A percentile compares a stretch with the other conserved stretches of the same genome.
phyloP scores from a whole-genome alignment of 306 rosid species.

The Quercus suber region DNA sequence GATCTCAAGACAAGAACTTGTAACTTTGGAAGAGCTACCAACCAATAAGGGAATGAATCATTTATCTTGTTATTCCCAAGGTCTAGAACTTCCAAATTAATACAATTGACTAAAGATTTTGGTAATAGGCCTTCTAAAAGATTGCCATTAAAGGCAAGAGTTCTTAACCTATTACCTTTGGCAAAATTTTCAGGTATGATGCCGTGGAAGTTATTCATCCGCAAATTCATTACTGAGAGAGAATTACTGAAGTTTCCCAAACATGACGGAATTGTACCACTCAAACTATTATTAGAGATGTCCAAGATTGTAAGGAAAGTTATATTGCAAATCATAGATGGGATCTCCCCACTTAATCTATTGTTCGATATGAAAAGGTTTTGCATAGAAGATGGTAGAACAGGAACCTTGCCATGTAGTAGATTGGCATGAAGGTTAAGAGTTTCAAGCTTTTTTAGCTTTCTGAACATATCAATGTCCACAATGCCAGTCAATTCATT shows the following conservation, averaged over 20 bases:
- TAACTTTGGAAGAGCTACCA: conserved; percentile 17
- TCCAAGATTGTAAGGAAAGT: not conserved
- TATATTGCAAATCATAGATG: conserved; percentile 3
- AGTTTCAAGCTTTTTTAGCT: fast-evolving
- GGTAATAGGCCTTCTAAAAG: conserved; percentile 34
- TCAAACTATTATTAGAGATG: no score
- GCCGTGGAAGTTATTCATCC: conserved; percentile 27
- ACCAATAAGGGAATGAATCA: conserved; percentile 33
- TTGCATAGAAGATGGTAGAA: not conserved
- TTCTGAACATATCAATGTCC: no score
- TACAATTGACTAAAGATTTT: conserved; percentile 5
- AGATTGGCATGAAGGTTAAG: conserved; percentile 23
- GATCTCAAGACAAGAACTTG: conserved; percentile 35
- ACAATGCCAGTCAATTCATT: no score
- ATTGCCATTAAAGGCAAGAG: conserved; percentile 27
- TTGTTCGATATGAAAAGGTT: conserved; percentile 22
- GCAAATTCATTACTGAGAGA: conserved; percentile 10
- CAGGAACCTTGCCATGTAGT: conserved; percentile 25
- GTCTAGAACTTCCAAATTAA: conserved; percentile 16
- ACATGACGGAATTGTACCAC: no score
- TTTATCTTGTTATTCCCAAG: conserved; percentile 32
- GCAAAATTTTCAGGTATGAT: conserved; percentile 1
- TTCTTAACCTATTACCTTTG: not conserved
- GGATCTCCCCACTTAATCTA: conserved; percentile 20
- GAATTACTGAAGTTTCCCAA: no score